These are phyloP conservation scores for Ilyonectria destructans DNA, from an alignment of 2,329 filamentous ascomycete species.

Conservation along the genomic window DNA sequence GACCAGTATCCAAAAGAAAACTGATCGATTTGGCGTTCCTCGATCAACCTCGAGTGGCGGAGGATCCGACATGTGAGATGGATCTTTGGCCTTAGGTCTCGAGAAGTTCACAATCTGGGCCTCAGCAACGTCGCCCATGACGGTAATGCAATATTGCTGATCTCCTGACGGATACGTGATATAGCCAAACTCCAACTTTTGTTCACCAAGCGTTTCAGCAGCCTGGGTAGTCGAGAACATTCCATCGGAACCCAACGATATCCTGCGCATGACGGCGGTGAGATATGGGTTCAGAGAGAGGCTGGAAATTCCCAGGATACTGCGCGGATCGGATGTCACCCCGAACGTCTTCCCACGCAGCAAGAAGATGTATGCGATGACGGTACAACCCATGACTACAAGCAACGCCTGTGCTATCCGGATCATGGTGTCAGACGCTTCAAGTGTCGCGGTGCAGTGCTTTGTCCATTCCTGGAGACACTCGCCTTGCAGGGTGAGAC, in stretches of 20 bases:
- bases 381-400: neutral
- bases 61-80: neutral
- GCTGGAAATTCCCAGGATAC: slow-evolving; percentile 6
- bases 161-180: slow-evolving; percentile 3
- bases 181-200: slow-evolving; percentile 9
- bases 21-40: neutral
- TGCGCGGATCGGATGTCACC: slow-evolving; percentile 7
- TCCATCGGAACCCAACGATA: slow-evolving; percentile 1
- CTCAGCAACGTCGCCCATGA: neutral
- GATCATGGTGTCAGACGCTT: neutral
- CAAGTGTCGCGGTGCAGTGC: slow-evolving; percentile 1
- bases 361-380: neutral
- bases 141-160: slow-evolving; percentile 7
- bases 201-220: neutral
- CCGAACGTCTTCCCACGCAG: slow-evolving; percentile 1
- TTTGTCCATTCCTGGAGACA: slow-evolving; percentile 14
- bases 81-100: neutral
- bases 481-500: slow-evolving; percentile 5
- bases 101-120: too few relatives aligned
- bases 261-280: slow-evolving; percentile 1
- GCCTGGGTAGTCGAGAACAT: slow-evolving; percentile 6
- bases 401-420: slow-evolving; percentile 7
- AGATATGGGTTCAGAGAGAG: slow-evolving; percentile 11
- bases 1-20: neutral
- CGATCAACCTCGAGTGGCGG: neutral